These are phyloP conservation scores for Trypanosoma platydactyli DNA, from an alignment of 208 protist species.

Conservation along the genomic window DNA sequence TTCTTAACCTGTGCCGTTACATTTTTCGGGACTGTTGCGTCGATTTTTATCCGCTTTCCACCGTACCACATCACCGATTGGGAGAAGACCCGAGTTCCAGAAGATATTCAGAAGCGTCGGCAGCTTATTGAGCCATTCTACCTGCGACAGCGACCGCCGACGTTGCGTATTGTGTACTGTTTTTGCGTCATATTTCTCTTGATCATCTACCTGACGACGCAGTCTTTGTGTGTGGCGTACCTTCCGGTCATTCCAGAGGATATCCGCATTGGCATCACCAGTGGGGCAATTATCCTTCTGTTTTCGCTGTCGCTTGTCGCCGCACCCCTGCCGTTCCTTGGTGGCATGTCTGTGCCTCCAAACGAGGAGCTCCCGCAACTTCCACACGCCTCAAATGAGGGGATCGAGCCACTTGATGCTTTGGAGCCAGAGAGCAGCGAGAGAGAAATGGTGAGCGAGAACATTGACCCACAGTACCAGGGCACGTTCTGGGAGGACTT, in stretches of 20 bases:
- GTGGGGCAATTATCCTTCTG: conserved; percentile 38
- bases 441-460: conserved; percentile 4
- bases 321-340: conserved; percentile 20
- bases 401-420: neutral
- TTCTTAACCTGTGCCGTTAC: conserved; percentile 43
- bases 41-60: conserved; percentile 15
- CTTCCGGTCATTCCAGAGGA: conserved; percentile 26
- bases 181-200: conserved; percentile 36
- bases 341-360: conserved; percentile 1
- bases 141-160: conserved; percentile 46
- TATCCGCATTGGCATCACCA: conserved; percentile 40
- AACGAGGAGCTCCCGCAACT: conserved; percentile 17
- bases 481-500: conserved; percentile 32
- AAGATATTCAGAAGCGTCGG: conserved; percentile 11
- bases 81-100: conserved; percentile 10
- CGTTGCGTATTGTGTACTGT: conserved; percentile 45
- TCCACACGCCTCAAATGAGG: neutral
- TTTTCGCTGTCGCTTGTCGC: conserved; percentile 20
- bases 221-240: conserved; percentile 54
- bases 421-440: neutral
- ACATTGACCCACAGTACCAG: conserved; percentile 20
- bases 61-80: conserved; percentile 16
- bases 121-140: conserved; percentile 44
- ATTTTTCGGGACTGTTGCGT: conserved; percentile 2
- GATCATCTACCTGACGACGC: conserved; percentile 43